Evolutionary conservation across 1,284 basidiomycete genomes (phyloP).

Genomic region (Puccinia coronata): DNA sequence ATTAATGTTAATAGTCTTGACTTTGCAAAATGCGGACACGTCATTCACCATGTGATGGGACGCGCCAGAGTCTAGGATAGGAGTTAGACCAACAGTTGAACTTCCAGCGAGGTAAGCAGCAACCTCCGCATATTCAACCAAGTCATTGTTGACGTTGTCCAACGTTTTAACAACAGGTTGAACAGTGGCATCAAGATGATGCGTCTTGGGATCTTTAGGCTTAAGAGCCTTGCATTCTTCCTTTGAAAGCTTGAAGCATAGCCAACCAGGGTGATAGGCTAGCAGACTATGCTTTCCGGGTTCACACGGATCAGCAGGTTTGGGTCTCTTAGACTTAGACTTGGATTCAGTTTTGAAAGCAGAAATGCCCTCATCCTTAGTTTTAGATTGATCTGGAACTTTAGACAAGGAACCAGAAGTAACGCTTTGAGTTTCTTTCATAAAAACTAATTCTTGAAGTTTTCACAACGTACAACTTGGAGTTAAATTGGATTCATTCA

Average conservation of each 20-base stretch:
- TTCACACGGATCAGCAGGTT: neutral
- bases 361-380: neutral
- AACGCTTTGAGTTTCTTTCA: neutral
- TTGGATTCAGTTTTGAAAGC: neutral
- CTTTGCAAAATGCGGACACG: neutral
- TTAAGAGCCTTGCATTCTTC: neutral
- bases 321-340: neutral
- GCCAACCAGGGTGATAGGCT: neutral
- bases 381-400: neutral
- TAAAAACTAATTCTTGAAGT: neutral
- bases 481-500: neutral
- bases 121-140: neutral
- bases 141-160: neutral
- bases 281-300: slow-evolving; percentile 1
- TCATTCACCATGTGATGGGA: slow-evolving; percentile 8
- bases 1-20: neutral
- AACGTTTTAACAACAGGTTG: no score
- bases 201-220: neutral
- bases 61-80: slow-evolving; percentile 2
- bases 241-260: neutral
- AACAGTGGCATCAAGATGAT: neutral
- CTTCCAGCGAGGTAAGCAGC: no score
- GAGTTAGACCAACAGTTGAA: no score
- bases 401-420: neutral
- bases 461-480: neutral